A percentile compares a stretch with the other conserved stretches of the same genome.
Evolutionary conservation across 257 asterid genomes (phyloP).

Genomic region (Solanum bukasovii): DNA sequence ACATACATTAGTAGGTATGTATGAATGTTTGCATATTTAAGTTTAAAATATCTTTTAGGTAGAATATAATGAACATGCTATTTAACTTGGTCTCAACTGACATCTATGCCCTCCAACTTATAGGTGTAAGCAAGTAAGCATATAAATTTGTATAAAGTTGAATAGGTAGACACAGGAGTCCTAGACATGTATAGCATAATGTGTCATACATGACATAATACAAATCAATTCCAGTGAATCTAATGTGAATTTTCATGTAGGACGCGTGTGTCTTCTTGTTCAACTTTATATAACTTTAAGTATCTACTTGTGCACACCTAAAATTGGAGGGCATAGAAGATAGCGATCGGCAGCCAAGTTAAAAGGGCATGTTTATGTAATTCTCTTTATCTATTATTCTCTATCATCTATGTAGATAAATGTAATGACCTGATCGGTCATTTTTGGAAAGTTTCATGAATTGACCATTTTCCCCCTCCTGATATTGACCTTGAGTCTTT

Average conservation of each 20-base stretch:
- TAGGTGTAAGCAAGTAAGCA: not conserved
- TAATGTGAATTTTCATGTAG: not conserved
- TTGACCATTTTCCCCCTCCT: not conserved
- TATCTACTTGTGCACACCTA: not conserved
- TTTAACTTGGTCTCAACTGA: too few relatives aligned
- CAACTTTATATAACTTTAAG: not conserved
- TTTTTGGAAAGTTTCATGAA: not conserved
- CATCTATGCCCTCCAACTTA: not conserved
- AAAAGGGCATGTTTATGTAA: too few relatives aligned
- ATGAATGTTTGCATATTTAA: not conserved
- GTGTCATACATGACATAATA: not conserved
- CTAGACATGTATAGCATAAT: not conserved
- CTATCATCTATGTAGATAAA: not conserved
- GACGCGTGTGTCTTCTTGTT: not conserved
- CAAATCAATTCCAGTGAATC: not conserved
- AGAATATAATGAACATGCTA: not conserved
- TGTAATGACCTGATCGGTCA: not conserved
- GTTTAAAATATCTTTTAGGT: not conserved
- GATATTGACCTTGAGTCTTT: not conserved
- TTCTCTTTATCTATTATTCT: not conserved
- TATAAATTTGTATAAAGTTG: not conserved
- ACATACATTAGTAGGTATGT: not conserved
- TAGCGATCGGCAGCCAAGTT: not conserved
- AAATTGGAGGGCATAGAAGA: not conserved
- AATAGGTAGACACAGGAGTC: not conserved